A percentile compares a stretch with the other conserved stretches of the same genome.
phyloP scores from a whole-genome alignment of 306 rosid species.

The Cucumis melo region DNA sequence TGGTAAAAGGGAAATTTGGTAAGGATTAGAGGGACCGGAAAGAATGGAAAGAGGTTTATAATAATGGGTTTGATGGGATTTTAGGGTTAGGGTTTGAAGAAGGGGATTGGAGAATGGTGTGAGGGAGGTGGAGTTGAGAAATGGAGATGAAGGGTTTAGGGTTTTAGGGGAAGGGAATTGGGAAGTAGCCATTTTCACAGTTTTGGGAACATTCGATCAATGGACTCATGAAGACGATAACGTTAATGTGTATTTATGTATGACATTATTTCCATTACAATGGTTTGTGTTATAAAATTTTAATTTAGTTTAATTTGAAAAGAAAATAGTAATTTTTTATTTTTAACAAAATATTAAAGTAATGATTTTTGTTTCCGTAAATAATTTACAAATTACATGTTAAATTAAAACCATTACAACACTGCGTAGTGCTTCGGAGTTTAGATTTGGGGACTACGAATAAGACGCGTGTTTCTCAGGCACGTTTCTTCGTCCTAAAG shows the following conservation, averaged over 20 bases:
- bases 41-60: neutral
- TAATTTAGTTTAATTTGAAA: too few relatives aligned
- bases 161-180: constrained; percentile 18
- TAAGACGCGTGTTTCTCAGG: neutral
- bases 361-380: too few relatives aligned
- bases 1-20: neutral
- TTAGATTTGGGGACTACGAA: neutral
- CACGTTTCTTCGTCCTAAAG: neutral
- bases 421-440: neutral
- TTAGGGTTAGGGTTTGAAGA: constrained; percentile 7
- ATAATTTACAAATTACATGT: neutral
- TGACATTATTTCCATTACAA: too few relatives aligned
- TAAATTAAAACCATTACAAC: neutral
- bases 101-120: constrained; percentile 21
- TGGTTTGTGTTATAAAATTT: too few relatives aligned
- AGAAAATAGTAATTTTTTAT: too few relatives aligned
- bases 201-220: neutral
- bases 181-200: neutral
- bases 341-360: too few relatives aligned
- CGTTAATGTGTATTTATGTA: neutral
- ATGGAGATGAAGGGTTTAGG: constrained; percentile 26
- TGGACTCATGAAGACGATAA: neutral
- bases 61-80: neutral
- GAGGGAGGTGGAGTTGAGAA: constrained; percentile 12
- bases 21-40: neutral